phyloP scores from a whole-genome alignment of 495 filamentous ascomycete genomes.

The Pseudomonodictys pantanalensis region DNA sequence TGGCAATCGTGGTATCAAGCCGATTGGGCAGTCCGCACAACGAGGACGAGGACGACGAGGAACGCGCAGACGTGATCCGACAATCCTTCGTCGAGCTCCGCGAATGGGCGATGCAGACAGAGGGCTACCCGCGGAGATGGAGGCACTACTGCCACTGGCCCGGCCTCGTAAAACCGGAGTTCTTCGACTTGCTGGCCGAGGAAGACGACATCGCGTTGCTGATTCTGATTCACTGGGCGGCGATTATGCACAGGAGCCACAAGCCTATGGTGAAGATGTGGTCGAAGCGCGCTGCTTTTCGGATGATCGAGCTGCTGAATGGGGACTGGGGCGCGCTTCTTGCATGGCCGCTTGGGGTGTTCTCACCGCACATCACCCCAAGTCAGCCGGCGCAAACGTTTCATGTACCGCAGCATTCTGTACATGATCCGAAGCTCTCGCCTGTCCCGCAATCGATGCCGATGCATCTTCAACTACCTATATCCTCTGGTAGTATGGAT shows the following conservation, averaged over 20 bases:
- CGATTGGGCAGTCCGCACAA: neutral
- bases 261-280: neutral
- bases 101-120: neutral
- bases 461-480: too few relatives aligned
- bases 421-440: too few relatives aligned
- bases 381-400: too few relatives aligned
- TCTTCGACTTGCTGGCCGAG: conserved; percentile 1
- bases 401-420: too few relatives aligned
- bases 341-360: conserved; percentile 3
- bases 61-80: conserved; percentile 2
- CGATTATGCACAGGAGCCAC: conserved; percentile 2
- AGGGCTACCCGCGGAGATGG: conserved; percentile 5
- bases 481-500: too few relatives aligned
- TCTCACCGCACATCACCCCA: too few relatives aligned
- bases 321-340: conserved; percentile 1
- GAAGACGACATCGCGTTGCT: conserved; percentile 18
- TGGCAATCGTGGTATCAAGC: neutral
- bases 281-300: conserved; percentile 2
- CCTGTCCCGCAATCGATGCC: too few relatives aligned
- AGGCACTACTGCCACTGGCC: conserved; percentile 8
- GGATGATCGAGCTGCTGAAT: neutral
- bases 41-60: neutral
- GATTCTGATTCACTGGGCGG: conserved; percentile 19
- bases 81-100: conserved; percentile 13
- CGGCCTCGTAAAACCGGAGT: neutral